These are phyloP conservation scores for Diaporthe aspalathi DNA, from an alignment of 2,329 filamentous ascomycete species.

Conservation along the genomic window DNA sequence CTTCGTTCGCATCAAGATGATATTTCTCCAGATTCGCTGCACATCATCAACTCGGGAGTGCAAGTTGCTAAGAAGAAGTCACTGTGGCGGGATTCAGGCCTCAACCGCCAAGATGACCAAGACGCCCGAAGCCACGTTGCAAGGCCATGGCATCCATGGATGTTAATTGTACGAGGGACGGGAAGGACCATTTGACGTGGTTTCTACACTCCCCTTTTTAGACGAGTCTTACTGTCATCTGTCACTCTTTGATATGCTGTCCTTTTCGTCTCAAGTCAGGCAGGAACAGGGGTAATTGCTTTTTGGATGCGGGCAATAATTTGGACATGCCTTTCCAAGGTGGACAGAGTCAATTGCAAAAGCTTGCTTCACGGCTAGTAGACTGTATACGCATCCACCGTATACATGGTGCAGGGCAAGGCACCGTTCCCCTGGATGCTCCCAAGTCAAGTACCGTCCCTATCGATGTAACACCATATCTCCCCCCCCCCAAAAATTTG, in stretches of 20 bases:
- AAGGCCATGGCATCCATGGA: not conserved
- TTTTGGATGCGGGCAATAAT: not conserved
- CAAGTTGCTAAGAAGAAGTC: not conserved
- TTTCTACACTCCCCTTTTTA: not conserved
- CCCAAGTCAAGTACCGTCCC: not conserved
- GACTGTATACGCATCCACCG: not conserved
- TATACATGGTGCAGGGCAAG: no score
- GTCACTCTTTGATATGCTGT: not conserved
- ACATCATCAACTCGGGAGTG: not conserved
- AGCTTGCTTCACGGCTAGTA: no score
- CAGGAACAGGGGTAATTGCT: no score
- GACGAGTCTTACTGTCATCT: not conserved
- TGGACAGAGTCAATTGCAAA: no score
- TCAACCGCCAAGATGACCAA: constrained; percentile 23
- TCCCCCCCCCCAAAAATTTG: no score
- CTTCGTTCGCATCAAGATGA: not conserved
- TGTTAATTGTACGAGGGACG: not conserved
- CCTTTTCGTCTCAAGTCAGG: not conserved
- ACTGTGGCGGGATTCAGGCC: not conserved
- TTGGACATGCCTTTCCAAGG: no score
- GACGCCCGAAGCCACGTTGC: constrained; percentile 11
- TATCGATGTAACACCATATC: not conserved
- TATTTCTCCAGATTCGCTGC: not conserved
- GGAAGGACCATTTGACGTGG: not conserved
- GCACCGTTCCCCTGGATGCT: no score